These are phyloP conservation scores for Fusarium drepaniforme DNA, from an alignment of 2,329 filamentous ascomycete genomes.

Conservation along the genomic window DNA sequence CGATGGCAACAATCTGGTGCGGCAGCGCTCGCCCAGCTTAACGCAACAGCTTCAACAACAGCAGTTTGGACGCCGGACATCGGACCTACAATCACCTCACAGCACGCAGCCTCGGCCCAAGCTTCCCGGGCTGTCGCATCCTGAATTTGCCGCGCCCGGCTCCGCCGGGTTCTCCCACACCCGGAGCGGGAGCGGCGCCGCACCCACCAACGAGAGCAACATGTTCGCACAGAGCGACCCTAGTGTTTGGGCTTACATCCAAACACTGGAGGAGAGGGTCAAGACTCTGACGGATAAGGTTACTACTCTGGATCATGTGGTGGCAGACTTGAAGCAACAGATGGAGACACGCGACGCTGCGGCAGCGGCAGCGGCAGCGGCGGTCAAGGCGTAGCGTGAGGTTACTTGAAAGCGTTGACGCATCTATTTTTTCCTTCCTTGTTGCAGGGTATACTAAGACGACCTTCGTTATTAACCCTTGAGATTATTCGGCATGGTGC, in stretches of 20 bases:
- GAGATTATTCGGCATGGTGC: slow-evolving; percentile 44
- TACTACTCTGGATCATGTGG: slow-evolving; percentile 49
- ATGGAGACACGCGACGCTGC: slow-evolving; percentile 48
- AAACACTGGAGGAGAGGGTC: slow-evolving; percentile 72
- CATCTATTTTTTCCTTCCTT: slow-evolving; percentile 18
- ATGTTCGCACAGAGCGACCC: slow-evolving; percentile 72
- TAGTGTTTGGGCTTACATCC: slow-evolving; percentile 79
- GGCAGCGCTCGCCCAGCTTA: slow-evolving; percentile 75
- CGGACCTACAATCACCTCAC: slow-evolving; percentile 68
- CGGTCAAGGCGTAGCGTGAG: slow-evolving; percentile 37
- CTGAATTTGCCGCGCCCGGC: slow-evolving; percentile 49
- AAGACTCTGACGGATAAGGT: slow-evolving; percentile 53
- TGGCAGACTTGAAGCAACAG: slow-evolving; percentile 50
- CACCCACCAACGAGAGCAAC: slow-evolving; percentile 73
- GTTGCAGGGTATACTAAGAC: slow-evolving; percentile 42
- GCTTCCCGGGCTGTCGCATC: slow-evolving; percentile 52
- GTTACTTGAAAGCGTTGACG: slow-evolving; percentile 8
- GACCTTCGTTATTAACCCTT: slow-evolving; percentile 36
- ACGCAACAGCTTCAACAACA: slow-evolving; percentile 75
- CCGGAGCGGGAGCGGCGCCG: slow-evolving; percentile 60
- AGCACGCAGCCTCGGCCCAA: slow-evolving; percentile 56
- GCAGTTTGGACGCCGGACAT: slow-evolving; percentile 65
- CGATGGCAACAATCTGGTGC: slow-evolving; percentile 62
- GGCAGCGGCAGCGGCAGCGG: slow-evolving; percentile 16
- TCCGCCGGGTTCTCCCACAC: slow-evolving; percentile 48